Conservation (phyloP, 2,329 filamentous ascomycete genomes). For the Scorias spongiosa region DNA sequence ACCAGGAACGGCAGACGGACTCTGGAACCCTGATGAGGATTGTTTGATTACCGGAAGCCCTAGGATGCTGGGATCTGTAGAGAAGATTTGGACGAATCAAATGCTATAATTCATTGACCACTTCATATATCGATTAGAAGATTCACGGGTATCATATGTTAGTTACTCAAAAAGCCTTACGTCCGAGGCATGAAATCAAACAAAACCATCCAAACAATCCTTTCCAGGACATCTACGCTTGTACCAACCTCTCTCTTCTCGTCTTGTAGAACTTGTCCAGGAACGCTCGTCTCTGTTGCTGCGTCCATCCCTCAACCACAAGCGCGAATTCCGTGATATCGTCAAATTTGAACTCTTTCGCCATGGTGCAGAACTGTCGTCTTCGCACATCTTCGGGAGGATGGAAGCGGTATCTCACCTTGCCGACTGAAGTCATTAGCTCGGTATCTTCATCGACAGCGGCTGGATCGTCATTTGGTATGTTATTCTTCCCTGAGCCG, state of each 20-base stretch:
- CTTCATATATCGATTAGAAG: no score
- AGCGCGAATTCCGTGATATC: conserved; percentile 74
- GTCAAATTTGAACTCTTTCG: conserved; percentile 58
- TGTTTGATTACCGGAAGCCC: no score
- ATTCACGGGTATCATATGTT: no score
- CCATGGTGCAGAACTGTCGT: conserved; percentile 86
- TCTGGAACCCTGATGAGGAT: no score
- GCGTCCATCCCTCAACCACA: conserved; percentile 79
- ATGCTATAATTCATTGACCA: no score
- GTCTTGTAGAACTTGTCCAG: conserved; percentile 66
- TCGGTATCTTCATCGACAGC: conserved; percentile 1
- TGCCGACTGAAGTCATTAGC: conserved; percentile 13
- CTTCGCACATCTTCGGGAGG: conserved; percentile 59
- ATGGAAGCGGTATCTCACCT: conserved; percentile 46
- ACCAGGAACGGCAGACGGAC: no score
- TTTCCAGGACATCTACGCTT: neutral
- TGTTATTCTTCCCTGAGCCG: conserved; percentile 4
- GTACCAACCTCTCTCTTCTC: conserved; percentile 36
- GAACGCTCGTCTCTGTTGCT: conserved; percentile 62
- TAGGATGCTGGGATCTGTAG: no score
- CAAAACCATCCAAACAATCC: no score
- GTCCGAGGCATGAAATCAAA: no score
- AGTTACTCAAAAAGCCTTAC: no score
- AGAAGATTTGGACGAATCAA: no score
- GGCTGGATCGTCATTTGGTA: neutral